Conservation (phyloP, 495 filamentous ascomycete genomes). For the Coniosporium apollinis region DNA sequence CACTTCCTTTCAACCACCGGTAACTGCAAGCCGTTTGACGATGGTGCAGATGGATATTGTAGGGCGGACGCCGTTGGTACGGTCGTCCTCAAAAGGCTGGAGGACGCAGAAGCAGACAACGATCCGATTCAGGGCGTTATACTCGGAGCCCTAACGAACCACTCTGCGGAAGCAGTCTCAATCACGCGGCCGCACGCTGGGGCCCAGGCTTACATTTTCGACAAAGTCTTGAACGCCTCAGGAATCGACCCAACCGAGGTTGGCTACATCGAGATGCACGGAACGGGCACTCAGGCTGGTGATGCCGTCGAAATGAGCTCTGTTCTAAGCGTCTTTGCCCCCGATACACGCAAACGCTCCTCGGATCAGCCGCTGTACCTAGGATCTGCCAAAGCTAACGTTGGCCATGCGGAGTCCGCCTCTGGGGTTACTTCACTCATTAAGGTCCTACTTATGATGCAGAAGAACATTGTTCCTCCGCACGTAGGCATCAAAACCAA, state of each 20-base stretch:
- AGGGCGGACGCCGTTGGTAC: constrained; percentile 21
- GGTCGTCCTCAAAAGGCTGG: constrained; percentile 22
- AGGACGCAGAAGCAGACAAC: constrained; percentile 18
- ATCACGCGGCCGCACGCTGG: constrained; percentile 23
- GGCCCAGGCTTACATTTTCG: constrained; percentile 13
- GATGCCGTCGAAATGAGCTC: constrained; percentile 23
- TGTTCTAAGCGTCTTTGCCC: constrained; percentile 16
- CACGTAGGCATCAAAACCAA: constrained; percentile 22
- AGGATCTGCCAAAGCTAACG: constrained; percentile 19
- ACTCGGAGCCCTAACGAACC: constrained; percentile 15
- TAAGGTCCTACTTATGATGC: constrained; percentile 25
- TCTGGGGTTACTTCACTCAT: constrained; percentile 21
- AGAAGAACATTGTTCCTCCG: constrained; percentile 22
- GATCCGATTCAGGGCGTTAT: constrained; percentile 22
- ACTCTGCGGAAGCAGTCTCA: constrained; percentile 20
- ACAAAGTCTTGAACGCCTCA: constrained; percentile 9
- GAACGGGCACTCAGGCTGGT: constrained; percentile 27
- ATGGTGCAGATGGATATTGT: constrained; percentile 26
- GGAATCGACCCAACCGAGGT: constrained; percentile 13
- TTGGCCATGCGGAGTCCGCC: constrained; percentile 21
- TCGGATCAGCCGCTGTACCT: constrained; percentile 11
- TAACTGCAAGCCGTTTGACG: constrained; percentile 28
- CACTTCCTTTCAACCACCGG: constrained; percentile 25
- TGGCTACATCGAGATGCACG: constrained; percentile 25
- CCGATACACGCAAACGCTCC: neutral